Percentiles rank a stretch among this genome's conserved stretches.
These are phyloP conservation scores for Bruguiera gymnorhiza DNA, from an alignment of 345 rosid species.

Conservation along the genomic window DNA sequence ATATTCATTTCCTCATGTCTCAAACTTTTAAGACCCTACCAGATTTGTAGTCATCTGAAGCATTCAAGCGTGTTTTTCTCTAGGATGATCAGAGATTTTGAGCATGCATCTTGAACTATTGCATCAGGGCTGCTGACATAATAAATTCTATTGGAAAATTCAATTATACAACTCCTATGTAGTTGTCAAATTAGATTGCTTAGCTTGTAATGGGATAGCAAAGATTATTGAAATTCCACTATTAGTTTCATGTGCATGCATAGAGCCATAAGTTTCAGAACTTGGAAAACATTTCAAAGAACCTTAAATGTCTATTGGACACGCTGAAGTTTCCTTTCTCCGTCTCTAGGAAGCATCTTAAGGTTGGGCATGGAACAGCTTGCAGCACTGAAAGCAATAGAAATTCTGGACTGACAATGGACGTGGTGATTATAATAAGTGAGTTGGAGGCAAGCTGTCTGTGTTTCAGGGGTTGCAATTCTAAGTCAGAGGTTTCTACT, in stretches of 20 bases:
- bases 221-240: not conserved
- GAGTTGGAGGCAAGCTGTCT: constrained; percentile 46
- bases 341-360: constrained; percentile 54
- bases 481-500: constrained; percentile 62
- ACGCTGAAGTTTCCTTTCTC: constrained; percentile 13
- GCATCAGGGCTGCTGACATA: not conserved
- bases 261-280: constrained; percentile 1
- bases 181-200: constrained; percentile 7
- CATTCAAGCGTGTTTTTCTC: not conserved
- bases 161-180: not conserved
- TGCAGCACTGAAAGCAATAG: constrained; percentile 42
- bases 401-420: constrained; percentile 50
- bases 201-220: not conserved
- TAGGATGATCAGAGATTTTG: not conserved
- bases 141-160: too few species aligned
- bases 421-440: constrained; percentile 62
- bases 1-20: too few species aligned
- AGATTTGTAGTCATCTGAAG: not conserved
- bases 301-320: constrained; percentile 3
- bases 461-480: constrained; percentile 38
- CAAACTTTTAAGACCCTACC: too few species aligned
- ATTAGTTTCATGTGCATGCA: not conserved
- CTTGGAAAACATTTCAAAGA: constrained; percentile 1
- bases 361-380: constrained; percentile 64
- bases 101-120: not conserved